A percentile compares a stretch with the other conserved stretches of the same genome.
Evolutionary conservation across 2,329 filamentous ascomycete genomes (phyloP).

Genomic region (Lachnellula occidentalis): DNA sequence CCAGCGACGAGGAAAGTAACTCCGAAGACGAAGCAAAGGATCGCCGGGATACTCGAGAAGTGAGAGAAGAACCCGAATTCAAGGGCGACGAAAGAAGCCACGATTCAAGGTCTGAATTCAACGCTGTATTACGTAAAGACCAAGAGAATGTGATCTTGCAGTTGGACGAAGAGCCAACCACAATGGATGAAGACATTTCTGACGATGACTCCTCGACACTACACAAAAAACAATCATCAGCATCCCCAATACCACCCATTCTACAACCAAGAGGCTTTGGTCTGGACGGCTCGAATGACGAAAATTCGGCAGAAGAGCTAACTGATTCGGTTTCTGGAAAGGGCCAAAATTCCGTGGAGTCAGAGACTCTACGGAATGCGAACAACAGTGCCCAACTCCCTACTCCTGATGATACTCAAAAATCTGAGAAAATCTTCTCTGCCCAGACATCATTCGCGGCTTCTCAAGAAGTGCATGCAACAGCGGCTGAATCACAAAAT

Average conservation of each 20-base stretch:
- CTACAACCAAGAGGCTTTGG: constrained; percentile 6
- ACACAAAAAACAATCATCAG: not conserved
- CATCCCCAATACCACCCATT: not conserved
- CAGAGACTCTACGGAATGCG: not conserved
- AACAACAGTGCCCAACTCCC: constrained; percentile 18
- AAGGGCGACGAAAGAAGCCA: not conserved
- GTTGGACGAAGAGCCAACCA: not conserved
- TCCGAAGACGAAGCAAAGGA: constrained; percentile 1
- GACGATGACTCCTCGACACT: not conserved
- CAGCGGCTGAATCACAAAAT: not conserved
- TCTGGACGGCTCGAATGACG: constrained; percentile 22
- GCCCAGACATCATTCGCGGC: constrained; percentile 12
- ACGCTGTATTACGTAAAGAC: not conserved
- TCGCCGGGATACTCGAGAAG: not conserved
- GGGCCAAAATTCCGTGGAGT: not conserved
- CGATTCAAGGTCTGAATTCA: not conserved
- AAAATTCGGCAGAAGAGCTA: not conserved
- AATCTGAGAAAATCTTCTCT: constrained; percentile 8
- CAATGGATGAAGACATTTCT: not conserved
- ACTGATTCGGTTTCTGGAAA: not conserved
- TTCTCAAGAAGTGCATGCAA: not conserved
- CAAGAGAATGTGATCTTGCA: not conserved
- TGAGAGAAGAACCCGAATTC: not conserved
- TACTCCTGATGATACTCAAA: constrained; percentile 26
- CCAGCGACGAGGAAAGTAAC: not conserved